A percentile compares a stretch with the other conserved stretches of the same genome.
phyloP scores from a whole-genome alignment of 495 filamentous ascomycete genomes.

The Talaromyces stipitatus region DNA sequence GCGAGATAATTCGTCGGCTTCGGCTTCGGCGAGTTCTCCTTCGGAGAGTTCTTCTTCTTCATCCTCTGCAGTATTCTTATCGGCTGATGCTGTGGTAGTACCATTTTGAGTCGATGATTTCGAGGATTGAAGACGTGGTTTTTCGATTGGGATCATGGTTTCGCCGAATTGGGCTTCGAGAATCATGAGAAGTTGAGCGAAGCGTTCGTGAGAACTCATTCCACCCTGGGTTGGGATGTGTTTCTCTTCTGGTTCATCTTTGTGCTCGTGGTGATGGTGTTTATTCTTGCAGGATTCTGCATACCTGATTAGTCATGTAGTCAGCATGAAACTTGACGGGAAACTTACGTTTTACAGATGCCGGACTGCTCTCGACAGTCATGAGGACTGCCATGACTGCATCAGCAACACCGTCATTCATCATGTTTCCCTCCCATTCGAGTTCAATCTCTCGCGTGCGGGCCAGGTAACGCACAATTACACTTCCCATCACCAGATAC shows the following conservation, averaged over 20 bases:
- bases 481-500: constrained; percentile 86
- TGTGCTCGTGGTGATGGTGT: constrained; percentile 45
- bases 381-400: constrained; percentile 87
- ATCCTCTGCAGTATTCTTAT: constrained; percentile 17
- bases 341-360: constrained; percentile 83
- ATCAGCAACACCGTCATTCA: constrained; percentile 96
- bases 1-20: constrained; percentile 53
- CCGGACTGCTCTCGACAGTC: constrained; percentile 84
- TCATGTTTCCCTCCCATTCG: constrained; percentile 96
- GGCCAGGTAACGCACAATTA: constrained; percentile 60
- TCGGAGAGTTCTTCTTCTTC: constrained; percentile 33
- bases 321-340: background rate
- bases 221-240: constrained; percentile 47
- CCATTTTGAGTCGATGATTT: constrained; percentile 22
- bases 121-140: constrained; percentile 48
- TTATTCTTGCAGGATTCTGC: constrained; percentile 50
- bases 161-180: constrained; percentile 93
- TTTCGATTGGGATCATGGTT: constrained; percentile 63
- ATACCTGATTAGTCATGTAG: constrained; percentile 10
- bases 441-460: constrained; percentile 72
- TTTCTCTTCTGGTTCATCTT: constrained; percentile 34
- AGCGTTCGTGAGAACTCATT: constrained; percentile 60
- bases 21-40: constrained; percentile 44
- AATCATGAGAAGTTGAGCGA: constrained; percentile 85
- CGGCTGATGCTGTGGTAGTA: constrained; percentile 10